Base-by-base conservation (phyloP, 306 rosid species). In the Vachellia collinsii region DNA sequence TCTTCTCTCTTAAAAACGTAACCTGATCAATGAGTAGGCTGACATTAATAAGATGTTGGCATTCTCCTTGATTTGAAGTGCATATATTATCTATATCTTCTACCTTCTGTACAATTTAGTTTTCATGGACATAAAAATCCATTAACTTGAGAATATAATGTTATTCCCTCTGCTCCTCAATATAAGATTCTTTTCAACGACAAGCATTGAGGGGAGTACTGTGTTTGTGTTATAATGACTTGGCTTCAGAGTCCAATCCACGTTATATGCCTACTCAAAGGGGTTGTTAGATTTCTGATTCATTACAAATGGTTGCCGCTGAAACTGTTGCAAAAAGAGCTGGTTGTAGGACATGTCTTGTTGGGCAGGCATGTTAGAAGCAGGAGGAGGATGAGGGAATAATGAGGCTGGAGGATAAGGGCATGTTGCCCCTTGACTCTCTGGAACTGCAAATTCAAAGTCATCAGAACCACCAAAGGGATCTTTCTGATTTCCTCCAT, bases 201-300 rank as follows among this genome's bases (percentile, higher is more conserved):
- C n/a, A n/a, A 29, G 34, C 34, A 29, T 29, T 2, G 34, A 29
- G 34, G 34, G 34, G 34, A 29, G 1, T 2, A n/a, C 11, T 20
- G 67, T 34, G 8, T 29, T 29, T 11, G 67, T 11, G 67, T 25
- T 4, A 4, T 38, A 38, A 38, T 38, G 6, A 38, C 42, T 38
- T 38, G 42, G 42, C 42, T n/a, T n/a, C n/a, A 4, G 42, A 38
- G 42, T 38, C 0, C 6, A 38, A 29, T 29, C 34, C 34, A 29
- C 34, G 34, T 29, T 29, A 29, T 29, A 38, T 0, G 77, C 25
- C 42, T 80, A 73, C 25, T 79, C 85, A 43, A 86, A 83, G 6
- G 89, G 89, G 46, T 86, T 86, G 47, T 44, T 77, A 0, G 81
- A 46, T 58, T 72, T 80, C 44, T 83, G 75, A 14, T 53, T 69